Evolutionary conservation across 2,329 filamentous ascomycete species (phyloP), one percentile per base, ranked within the genome.

Genomic region (Raffaelea arxii): DNA sequence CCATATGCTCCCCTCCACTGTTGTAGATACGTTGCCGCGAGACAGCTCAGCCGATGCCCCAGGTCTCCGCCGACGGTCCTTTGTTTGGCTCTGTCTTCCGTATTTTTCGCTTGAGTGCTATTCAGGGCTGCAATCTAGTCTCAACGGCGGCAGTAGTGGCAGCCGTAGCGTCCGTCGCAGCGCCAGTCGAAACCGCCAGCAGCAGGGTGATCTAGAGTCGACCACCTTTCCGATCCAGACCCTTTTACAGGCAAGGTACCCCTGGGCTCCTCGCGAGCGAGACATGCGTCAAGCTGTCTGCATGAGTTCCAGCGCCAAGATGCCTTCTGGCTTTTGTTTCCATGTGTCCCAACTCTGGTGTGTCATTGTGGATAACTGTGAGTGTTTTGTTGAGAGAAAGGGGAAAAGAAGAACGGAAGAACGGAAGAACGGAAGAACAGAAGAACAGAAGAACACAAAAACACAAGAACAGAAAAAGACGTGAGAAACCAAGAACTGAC

Each of bases 321-420:
- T 59, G 3, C 59, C 59, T 1, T 51, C 58, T 10, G 62, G 59
- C 2, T 54, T 64, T 18, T 74, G 69, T 44, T 73, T 71, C 46
- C 70, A 74, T 46, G 65, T 74, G 39, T 59, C 65, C 1, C 71
- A 74, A 51, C 46, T 72, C 10, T 74, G 71, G 71, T 68, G 64
- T 49, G 51, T 74, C 5, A 56, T 71, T 6, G 49, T 74, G 2
- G 65, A 66, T 36, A 65, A 70, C 39, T 62, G 69, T 71, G 55
- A 53, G 64, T 48, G 27, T 12, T n/a, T 3, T 19, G 5, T 11
- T 7, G 14, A 39, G 12, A 16, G 16, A 9, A 39, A 18, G 11
- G 6, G 25, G 10, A 2, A 18, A 37, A 37, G 6, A 6, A 6
- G 9, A 32, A 32, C 9, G 27, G 9, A 32, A 32, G 27, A 18